A percentile compares a stretch with the other conserved stretches of the same genome.
Conservation (phyloP, 441 rosid genomes). For the Brassica hybrid region DNA sequence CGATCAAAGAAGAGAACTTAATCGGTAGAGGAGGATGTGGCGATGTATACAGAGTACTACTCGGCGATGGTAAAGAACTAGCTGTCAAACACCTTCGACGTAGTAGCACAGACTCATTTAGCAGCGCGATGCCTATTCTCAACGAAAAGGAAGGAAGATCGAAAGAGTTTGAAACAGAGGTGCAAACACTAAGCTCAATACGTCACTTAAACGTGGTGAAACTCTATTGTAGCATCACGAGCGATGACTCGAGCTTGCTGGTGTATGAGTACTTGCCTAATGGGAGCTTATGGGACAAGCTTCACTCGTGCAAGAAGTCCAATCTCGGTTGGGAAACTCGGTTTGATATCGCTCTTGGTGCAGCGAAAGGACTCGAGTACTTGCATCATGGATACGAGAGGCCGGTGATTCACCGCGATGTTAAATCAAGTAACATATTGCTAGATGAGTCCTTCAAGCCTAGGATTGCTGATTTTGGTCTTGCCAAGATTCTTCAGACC, state of each 20-base stretch:
- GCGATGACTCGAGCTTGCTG: slow-evolving; percentile 88
- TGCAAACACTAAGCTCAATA: slow-evolving; percentile 84
- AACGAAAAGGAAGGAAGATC: slow-evolving; percentile 49
- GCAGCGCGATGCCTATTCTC: slow-evolving; percentile 68
- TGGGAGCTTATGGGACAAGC: slow-evolving; percentile 90
- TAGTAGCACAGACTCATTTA: slow-evolving; percentile 48
- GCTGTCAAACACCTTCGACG: slow-evolving; percentile 89
- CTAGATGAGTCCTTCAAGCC: slow-evolving; percentile 91
- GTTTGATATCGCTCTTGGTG: slow-evolving; percentile 81
- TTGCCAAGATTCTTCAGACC: slow-evolving; percentile 79
- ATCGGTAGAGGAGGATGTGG: slow-evolving; percentile 95
- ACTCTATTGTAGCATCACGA: slow-evolving; percentile 87
- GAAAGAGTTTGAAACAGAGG: slow-evolving; percentile 82
- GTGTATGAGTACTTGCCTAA: slow-evolving; percentile 91
- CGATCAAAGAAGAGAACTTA: slow-evolving; percentile 82
- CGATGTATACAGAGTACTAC: slow-evolving; percentile 68
- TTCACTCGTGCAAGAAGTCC: slow-evolving; percentile 62
- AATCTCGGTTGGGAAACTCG: slow-evolving; percentile 88
- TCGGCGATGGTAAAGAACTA: slow-evolving; percentile 69
- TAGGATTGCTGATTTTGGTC: slow-evolving; percentile 94
- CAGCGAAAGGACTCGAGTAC: slow-evolving; percentile 90
- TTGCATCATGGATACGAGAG: slow-evolving; percentile 84
- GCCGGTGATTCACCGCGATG: slow-evolving; percentile 90
- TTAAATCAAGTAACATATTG: slow-evolving; percentile 89
- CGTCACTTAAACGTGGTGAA: too few species aligned